Evolutionary conservation across 2,329 filamentous ascomycete species (phyloP).

Genomic region (Ceratocystis destructans): DNA sequence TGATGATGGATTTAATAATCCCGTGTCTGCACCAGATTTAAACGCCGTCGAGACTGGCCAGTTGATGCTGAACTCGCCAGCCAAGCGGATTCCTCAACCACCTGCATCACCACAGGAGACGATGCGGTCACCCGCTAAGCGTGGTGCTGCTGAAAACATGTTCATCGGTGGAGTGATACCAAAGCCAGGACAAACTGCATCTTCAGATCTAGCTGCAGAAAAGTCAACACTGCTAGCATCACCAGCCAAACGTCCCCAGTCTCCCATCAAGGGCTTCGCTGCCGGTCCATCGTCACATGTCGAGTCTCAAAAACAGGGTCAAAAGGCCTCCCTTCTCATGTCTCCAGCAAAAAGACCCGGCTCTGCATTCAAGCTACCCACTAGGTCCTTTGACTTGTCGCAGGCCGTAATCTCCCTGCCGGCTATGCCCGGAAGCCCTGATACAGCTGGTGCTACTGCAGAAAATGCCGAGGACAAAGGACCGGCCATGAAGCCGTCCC

Average conservation of each 20-base stretch:
- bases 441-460: not conserved
- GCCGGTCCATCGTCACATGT: conserved; percentile 20
- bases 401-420: conserved; percentile 12
- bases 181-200: conserved; percentile 23
- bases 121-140: conserved; percentile 43
- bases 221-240: conserved; percentile 34
- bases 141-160: conserved; percentile 31
- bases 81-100: conserved; percentile 32
- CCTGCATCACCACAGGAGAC: conserved; percentile 42
- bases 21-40: not conserved
- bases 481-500: conserved; percentile 22
- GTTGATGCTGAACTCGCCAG: conserved; percentile 38
- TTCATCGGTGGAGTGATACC: conserved; percentile 10
- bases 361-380: conserved; percentile 16
- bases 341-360: conserved; percentile 37
- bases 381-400: conserved; percentile 11
- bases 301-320: conserved; percentile 24
- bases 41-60: not conserved
- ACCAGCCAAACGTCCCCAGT: conserved; percentile 38
- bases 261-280: conserved; percentile 31
- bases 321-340: conserved; percentile 37
- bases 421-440: not conserved
- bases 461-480: conserved; percentile 1
- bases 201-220: conserved; percentile 23
- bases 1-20: not conserved